Evolutionary conservation across 2,329 filamentous ascomycete genomes (phyloP), one percentile per base, ranked within the genome.

Genomic region (Hypoxylon sp.): DNA sequence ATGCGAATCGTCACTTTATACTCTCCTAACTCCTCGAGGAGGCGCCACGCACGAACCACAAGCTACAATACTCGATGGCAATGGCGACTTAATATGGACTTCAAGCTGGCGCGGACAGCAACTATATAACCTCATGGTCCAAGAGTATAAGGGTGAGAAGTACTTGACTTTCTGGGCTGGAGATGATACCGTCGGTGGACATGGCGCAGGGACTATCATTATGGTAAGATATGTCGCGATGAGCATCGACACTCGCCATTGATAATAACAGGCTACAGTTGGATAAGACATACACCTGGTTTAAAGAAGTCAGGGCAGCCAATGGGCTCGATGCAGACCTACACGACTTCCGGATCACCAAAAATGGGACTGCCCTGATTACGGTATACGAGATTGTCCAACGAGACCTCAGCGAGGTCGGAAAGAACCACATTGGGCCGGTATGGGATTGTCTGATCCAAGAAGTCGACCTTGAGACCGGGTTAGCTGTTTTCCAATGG

Each of bases 111-210:
- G 77, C 45, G 70, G 71, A 9, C 75, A 81, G 51, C 78, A 81
- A 46, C 23, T 72, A 5, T 83, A 84, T 65, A 82, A 83, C 68
- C 70, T 83, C 3, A 80, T 81, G 65, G 79, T 82, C 1, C 81
- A 84, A 68, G 68, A 72, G 6, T 84, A 81, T 66, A 78, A 77
- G 61, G 81, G 79, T 1, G 71, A 82, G 62, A 70, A 75, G 7
- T 84, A 83, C 72, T 70, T 85, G 52, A 83, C 81, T 0, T 84
- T 84, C 67, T 84, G 82, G 82, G 77, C 80, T n/a, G 83, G 83
- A 9, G 73, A 81, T 14, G 79, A 82, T 67, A 77, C 81, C 30
- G 78, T 81, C n/a, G 78, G 78, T 1, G 83, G 81, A 1, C 81
- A 84, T 70, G 82, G 83, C 1, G 76, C 79, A 34, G 83, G 82